These are phyloP conservation scores for Aspergillus nidulans DNA, from an alignment of 495 filamentous ascomycete species.

Conservation along the genomic window DNA sequence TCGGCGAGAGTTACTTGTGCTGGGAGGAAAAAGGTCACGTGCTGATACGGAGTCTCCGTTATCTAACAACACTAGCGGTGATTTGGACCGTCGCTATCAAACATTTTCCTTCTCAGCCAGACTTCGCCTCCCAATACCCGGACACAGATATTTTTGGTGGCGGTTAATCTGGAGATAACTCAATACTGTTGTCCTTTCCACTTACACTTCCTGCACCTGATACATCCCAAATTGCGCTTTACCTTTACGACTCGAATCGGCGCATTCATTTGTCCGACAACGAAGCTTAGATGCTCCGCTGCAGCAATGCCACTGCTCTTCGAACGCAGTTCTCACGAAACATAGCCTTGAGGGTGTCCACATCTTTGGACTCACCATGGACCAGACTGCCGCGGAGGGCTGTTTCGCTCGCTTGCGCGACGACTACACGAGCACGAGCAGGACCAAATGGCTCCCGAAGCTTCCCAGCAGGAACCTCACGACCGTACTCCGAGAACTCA, in stretches of 20 bases:
- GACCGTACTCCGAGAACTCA: not conserved
- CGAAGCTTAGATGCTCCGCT: constrained; percentile 21
- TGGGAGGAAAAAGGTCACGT: not conserved
- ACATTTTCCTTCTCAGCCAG: constrained; percentile 6
- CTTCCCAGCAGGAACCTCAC: not conserved
- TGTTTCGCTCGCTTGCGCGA: not conserved
- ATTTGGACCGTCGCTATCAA: not conserved
- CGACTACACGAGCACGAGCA: not conserved
- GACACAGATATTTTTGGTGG: not conserved
- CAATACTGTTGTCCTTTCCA: no score
- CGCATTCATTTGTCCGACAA: not conserved
- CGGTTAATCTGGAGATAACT: not conserved
- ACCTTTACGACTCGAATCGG: not conserved
- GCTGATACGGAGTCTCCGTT: not conserved
- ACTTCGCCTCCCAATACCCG: not conserved
- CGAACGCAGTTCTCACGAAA: constrained; percentile 9
- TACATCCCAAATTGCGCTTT: no score
- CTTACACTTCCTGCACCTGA: no score
- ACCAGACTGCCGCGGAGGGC: constrained; percentile 3
- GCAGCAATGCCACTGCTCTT: constrained; percentile 19
- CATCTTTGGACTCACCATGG: constrained; percentile 3
- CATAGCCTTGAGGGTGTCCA: constrained; percentile 7
- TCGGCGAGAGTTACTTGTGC: not conserved
- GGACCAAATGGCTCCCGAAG: not conserved
- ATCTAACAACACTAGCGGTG: not conserved